Evolutionary conservation across 208 protist genomes (phyloP).

Genomic region (Trypanosoma caninum): DNA sequence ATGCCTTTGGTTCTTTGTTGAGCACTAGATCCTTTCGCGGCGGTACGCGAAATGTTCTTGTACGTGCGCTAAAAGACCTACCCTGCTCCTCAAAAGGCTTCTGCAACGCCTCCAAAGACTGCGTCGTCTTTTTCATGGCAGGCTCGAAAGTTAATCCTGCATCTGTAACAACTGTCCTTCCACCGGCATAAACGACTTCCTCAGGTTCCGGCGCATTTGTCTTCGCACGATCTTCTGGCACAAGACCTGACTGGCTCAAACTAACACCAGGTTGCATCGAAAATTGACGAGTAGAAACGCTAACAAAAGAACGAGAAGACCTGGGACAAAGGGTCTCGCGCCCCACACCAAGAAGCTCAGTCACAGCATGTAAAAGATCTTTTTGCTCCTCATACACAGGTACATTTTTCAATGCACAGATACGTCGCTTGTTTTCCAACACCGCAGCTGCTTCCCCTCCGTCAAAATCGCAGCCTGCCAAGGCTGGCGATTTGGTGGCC

Average conservation of each 20-base stretch:
- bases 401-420: constrained; percentile 7
- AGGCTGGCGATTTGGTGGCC: background rate
- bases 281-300: background rate
- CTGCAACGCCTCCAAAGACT: background rate
- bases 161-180: background rate
- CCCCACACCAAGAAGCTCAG: constrained; percentile 18
- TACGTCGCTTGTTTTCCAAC: constrained; percentile 2
- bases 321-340: constrained; percentile 8
- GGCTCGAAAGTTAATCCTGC: background rate
- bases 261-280: background rate
- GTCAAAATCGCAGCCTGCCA: background rate
- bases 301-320: constrained; percentile 3
- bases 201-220: background rate
- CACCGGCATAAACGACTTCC: background rate
- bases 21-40: background rate
- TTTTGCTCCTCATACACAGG: constrained; percentile 11
- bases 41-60: background rate
- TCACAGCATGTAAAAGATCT: constrained; percentile 8
- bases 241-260: background rate
- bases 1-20: background rate
- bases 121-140: background rate
- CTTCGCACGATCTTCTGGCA: background rate
- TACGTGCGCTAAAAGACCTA: background rate
- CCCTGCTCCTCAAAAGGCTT: background rate
- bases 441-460: background rate